phyloP scores from a whole-genome alignment of 257 asterid species.

The Vinca minor region DNA sequence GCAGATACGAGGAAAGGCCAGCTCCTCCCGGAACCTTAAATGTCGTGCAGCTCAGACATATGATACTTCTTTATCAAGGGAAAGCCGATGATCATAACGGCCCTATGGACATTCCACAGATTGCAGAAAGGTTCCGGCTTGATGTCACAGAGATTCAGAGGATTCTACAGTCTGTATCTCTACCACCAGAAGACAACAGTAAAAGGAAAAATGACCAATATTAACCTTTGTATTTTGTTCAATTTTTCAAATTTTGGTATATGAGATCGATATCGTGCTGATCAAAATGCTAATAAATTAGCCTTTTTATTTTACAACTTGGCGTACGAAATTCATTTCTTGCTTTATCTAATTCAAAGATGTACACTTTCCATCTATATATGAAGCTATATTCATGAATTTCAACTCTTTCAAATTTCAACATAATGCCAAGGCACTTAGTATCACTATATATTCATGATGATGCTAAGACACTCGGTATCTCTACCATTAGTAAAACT shows the following conservation, averaged over 20 bases:
- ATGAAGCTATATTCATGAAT: not conserved
- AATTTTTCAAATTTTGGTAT: not conserved
- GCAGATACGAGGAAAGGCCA: slow-evolving; percentile 62
- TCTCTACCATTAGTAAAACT: too few relatives aligned
- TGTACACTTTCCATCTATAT: not conserved
- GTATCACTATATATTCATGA: too few relatives aligned
- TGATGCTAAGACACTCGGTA: too few relatives aligned
- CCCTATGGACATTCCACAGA: slow-evolving; percentile 45
- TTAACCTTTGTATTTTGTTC: not conserved
- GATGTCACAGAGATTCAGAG: slow-evolving; percentile 53
- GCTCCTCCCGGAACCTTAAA: slow-evolving; percentile 79
- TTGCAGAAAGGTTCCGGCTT: slow-evolving; percentile 53
- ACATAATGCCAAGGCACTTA: not conserved
- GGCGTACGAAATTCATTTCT: not conserved
- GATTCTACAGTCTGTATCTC: slow-evolving; percentile 56
- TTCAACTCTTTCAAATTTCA: too few relatives aligned
- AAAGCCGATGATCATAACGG: slow-evolving; percentile 54
- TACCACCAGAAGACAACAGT: slow-evolving; percentile 53
- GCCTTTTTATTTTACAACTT: not conserved
- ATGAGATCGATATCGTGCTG: not conserved
- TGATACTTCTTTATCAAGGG: slow-evolving; percentile 72
- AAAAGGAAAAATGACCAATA: slow-evolving; percentile 25
- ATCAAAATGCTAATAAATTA: not conserved
- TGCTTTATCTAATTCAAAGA: not conserved
- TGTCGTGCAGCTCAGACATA: slow-evolving; percentile 54